phyloP scores from a whole-genome alignment of 805 yeast genomes.

The Spencermartinsiella europaea region DNA sequence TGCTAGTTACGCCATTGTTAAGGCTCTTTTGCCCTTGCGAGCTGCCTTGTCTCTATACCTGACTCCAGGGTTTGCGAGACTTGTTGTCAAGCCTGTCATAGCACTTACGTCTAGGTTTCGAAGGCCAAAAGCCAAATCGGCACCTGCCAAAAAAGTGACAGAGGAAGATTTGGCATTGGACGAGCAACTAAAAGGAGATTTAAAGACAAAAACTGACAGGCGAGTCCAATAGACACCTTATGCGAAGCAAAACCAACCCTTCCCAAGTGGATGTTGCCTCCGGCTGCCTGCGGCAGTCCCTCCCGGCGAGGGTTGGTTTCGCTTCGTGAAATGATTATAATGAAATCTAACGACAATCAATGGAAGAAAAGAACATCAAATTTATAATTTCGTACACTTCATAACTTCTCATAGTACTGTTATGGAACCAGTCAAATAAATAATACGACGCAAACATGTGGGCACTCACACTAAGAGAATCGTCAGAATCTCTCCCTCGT shows the following conservation, averaged over 20 bases:
- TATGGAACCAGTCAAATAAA: too few species aligned
- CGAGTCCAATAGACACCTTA: not conserved
- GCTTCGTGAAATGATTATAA: not conserved
- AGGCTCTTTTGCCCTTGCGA: constrained; percentile 51
- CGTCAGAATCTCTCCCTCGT: too few species aligned
- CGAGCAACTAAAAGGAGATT: not conserved
- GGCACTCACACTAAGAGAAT: too few species aligned
- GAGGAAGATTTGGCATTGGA: not conserved
- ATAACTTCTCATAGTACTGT: too few species aligned
- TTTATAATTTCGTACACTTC: too few species aligned
- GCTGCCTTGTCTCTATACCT: constrained; percentile 44
- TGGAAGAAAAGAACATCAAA: not conserved
- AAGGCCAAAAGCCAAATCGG: not conserved
- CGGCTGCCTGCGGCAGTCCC: too few species aligned
- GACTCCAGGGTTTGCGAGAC: constrained; percentile 56
- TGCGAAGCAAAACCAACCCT: too few species aligned
- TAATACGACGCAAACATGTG: too few species aligned
- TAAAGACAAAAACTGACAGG: not conserved
- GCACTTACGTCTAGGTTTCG: not conserved
- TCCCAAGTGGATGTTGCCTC: too few species aligned
- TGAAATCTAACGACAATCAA: not conserved
- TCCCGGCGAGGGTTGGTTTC: too few species aligned
- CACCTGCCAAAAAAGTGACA: not conserved
- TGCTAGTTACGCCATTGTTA: constrained; percentile 65
- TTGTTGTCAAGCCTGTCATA: constrained; percentile 44